phyloP scores from a whole-genome alignment of 345 rosid species.

The Litchi chinensis region DNA sequence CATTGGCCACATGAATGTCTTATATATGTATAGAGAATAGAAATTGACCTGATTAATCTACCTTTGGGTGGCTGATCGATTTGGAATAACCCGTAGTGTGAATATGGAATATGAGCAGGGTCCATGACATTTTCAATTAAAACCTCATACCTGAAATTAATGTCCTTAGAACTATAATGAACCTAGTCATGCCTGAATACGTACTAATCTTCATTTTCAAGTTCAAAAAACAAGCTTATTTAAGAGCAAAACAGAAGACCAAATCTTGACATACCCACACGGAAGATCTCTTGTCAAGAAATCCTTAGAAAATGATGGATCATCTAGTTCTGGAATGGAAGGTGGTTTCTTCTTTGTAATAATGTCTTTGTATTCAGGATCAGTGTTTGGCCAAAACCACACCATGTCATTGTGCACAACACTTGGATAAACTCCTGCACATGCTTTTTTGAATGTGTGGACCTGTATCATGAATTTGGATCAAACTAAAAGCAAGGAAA shows the following conservation, averaged over 20 bases:
- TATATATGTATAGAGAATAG: neutral
- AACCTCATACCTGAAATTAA: constrained; percentile 72
- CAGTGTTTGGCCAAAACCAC: constrained; percentile 96
- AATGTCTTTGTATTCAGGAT: constrained; percentile 69
- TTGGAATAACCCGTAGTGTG: constrained; percentile 75
- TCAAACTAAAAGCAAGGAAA: neutral
- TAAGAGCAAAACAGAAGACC: neutral
- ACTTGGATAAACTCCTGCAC: constrained; percentile 76
- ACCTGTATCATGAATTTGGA: constrained; percentile 45
- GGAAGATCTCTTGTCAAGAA: constrained; percentile 66
- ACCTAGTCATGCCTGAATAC: too few species aligned
- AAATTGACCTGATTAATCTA: neutral
- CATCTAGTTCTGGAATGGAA: constrained; percentile 68
- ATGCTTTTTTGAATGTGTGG: constrained; percentile 71
- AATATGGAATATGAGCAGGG: constrained; percentile 93
- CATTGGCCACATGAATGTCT: constrained; percentile 9
- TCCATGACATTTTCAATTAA: constrained; percentile 86
- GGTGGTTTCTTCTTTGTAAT: constrained; percentile 71
- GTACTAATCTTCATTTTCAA: neutral
- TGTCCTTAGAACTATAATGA: neutral
- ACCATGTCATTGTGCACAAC: constrained; percentile 72
- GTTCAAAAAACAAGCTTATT: neutral
- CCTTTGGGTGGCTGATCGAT: constrained; percentile 41
- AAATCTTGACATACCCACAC: constrained; percentile 54
- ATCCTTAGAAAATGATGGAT: constrained; percentile 71